Evolutionary conservation across 495 filamentous ascomycete genomes (phyloP).

Genomic region (Penicillium desertorum): DNA sequence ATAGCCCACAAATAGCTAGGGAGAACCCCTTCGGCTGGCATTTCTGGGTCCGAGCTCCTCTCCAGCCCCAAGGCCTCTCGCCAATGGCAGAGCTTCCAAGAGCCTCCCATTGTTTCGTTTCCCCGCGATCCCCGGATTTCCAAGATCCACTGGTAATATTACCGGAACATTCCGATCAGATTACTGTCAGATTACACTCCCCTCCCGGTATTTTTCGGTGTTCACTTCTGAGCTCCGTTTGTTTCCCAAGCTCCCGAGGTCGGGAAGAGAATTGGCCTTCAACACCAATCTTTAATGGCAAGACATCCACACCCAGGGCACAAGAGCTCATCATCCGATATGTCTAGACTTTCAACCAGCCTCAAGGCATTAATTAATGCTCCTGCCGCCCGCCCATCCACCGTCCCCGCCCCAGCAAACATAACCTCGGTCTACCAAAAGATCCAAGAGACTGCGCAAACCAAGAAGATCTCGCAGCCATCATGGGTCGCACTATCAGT

Average conservation of each 20-base stretch:
- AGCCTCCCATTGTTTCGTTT: not conserved
- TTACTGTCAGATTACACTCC: not conserved
- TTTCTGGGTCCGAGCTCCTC: conserved; percentile 15
- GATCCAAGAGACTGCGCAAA: conserved; percentile 54
- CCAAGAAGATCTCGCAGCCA: conserved; percentile 55
- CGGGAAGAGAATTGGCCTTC: not conserved
- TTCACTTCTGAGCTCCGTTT: conserved; percentile 13
- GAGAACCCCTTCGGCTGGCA: conserved; percentile 11
- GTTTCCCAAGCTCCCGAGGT: not conserved
- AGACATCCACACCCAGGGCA: not conserved
- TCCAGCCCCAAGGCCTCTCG: not conserved
- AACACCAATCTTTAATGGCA: conserved; percentile 9
- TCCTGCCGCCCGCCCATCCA: conserved; percentile 63
- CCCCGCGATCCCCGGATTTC: conserved; percentile 12
- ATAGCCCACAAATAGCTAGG: not conserved
- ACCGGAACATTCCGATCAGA: not conserved
- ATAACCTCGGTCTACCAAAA: conserved; percentile 60
- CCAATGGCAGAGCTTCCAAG: not conserved
- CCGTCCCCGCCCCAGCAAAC: conserved; percentile 58
- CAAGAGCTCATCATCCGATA: conserved; percentile 24
- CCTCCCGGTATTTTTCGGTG: conserved; percentile 10
- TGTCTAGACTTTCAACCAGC: conserved; percentile 66
- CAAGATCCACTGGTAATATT: not conserved
- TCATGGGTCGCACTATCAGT: conserved; percentile 69
- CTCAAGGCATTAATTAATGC: conserved; percentile 74